Evolutionary conservation across 163 green algal species (phyloP), one percentile per base, ranked within the genome.

Genomic region (Scenedesmus sp.): DNA sequence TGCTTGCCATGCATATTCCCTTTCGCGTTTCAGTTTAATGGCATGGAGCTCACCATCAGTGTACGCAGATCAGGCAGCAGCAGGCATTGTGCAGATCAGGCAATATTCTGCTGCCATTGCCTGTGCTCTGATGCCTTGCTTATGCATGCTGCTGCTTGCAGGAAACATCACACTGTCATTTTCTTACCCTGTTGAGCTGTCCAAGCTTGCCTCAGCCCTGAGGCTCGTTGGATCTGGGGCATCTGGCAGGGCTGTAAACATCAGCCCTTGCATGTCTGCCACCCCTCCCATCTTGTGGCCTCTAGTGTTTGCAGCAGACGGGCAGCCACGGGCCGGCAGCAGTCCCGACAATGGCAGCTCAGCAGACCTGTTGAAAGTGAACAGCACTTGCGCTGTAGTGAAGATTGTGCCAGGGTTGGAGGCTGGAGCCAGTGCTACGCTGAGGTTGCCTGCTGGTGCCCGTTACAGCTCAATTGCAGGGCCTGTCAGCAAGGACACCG

Each of bases 81-180:
- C n/a, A n/a, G n/a, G n/a, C n/a, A n/a, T n/a, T n/a, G n/a, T n/a
- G n/a, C n/a, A n/a, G n/a, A n/a, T n/a, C n/a, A n/a, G n/a, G n/a
- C n/a, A n/a, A n/a, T n/a, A n/a, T 56, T 56, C 37, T 73, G 61
- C 61, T 42, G 61, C 18, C 49, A 30, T n/a, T n/a, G 61, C 22
- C 61, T 37, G 9, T 7, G 24, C 68, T 42, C 68, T 79, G 16
- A 44, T n/a, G 72, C 37, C 12, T 46, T 24, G 5, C 72, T 81
- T 12, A 43, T 80, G 26, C 65, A 37, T 78, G 33, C 2, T 81
- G 72, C 72, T 46, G 72, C 72, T 81, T 81, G 40, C 92, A 94
- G 92, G n/a, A 78, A 87, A 85, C 44, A 56, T 95, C 53, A 70
- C 85, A 42, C 90, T 95, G 33, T 59, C n/a, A 5, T 95, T 95